Conservation (phyloP, 2,329 filamentous ascomycete species). For the Triangularia verruculosa region DNA sequence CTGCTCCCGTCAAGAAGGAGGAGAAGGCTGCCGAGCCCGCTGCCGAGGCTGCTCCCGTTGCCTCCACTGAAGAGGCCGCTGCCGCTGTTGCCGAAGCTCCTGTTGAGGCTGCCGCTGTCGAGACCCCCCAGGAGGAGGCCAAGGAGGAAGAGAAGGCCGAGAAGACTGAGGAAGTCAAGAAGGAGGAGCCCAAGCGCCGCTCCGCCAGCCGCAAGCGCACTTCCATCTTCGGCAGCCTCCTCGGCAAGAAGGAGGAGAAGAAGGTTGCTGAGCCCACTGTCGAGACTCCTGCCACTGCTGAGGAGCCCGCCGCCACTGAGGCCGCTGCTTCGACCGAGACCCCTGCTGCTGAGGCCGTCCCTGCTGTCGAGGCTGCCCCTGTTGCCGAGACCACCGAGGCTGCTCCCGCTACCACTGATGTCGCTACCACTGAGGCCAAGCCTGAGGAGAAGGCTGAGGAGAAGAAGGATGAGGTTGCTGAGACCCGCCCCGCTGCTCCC, state of each 20-base stretch:
- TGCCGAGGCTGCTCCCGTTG: constrained; percentile 34
- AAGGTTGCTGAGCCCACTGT: constrained; percentile 36
- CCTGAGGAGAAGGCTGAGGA: constrained; percentile 36
- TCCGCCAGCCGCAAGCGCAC: constrained; percentile 64
- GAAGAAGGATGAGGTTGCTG: constrained; percentile 46
- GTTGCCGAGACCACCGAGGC: constrained; percentile 35
- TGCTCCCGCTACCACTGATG: constrained; percentile 30
- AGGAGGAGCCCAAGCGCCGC: constrained; percentile 59
- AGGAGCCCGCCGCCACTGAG: constrained; percentile 36
- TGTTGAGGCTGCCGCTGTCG: constrained; percentile 33
- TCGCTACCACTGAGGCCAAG: constrained; percentile 24
- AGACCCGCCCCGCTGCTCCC: constrained; percentile 2
- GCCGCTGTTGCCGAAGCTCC: constrained; percentile 37
- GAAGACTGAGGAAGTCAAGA: constrained; percentile 45
- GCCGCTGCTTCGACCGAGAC: constrained; percentile 36
- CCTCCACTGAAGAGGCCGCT: constrained; percentile 36
- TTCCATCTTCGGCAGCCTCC: constrained; percentile 56
- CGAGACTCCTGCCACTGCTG: constrained; percentile 33
- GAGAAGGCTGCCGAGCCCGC: constrained; percentile 40
- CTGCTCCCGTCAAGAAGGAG: constrained; percentile 43
- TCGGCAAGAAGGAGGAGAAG: constrained; percentile 53
- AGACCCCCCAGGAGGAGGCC: constrained; percentile 50
- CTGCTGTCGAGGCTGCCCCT: constrained; percentile 26
- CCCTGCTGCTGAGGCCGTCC: constrained; percentile 33
- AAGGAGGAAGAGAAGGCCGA: constrained; percentile 44